Percentiles rank a stretch among this genome's conserved stretches.
Evolutionary conservation across 2,329 filamentous ascomycete species (phyloP).

Genomic region (Chaetomium strumarium): DNA sequence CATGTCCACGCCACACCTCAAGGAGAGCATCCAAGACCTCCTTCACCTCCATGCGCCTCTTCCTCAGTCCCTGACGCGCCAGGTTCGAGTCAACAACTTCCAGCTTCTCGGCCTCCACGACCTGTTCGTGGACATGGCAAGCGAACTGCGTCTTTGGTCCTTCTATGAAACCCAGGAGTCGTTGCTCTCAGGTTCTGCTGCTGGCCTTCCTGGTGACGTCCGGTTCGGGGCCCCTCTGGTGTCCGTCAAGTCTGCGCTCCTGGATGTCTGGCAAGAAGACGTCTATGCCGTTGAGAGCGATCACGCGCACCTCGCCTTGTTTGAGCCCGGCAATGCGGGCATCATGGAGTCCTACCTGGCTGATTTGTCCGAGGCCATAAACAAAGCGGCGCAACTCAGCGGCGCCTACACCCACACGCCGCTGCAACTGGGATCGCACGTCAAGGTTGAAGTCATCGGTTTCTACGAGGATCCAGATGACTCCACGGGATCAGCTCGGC

Average conservation of each 20-base stretch:
- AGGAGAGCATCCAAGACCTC: conserved; percentile 46
- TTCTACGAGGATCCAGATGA: conserved; percentile 52
- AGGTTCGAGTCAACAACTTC: conserved; percentile 46
- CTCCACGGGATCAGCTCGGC: conserved; percentile 30
- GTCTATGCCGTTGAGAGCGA: conserved; percentile 50
- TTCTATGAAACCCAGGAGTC: conserved; percentile 60
- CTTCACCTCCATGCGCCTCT: conserved; percentile 47
- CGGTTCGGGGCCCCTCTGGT: conserved; percentile 55
- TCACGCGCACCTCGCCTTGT: conserved; percentile 50
- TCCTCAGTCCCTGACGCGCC: conserved; percentile 43
- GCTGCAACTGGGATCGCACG: conserved; percentile 45
- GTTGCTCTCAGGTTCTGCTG: conserved; percentile 41
- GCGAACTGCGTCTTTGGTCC: conserved; percentile 56
- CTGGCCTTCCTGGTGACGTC: conserved; percentile 37
- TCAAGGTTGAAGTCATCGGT: conserved; percentile 52
- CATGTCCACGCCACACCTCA: conserved; percentile 52
- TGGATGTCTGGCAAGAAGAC: conserved; percentile 46
- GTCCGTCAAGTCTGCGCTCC: conserved; percentile 49
- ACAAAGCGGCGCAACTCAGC: conserved; percentile 34
- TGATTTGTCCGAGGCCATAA: conserved; percentile 33
- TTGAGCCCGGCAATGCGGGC: conserved; percentile 43
- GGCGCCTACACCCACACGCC: conserved; percentile 36
- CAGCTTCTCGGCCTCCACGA: conserved; percentile 46
- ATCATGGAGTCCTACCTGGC: conserved; percentile 39
- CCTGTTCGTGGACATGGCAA: conserved; percentile 49